Evolutionary conservation across 2,329 filamentous ascomycete genomes (phyloP).

Genomic region (Fusarium decemcellulare): DNA sequence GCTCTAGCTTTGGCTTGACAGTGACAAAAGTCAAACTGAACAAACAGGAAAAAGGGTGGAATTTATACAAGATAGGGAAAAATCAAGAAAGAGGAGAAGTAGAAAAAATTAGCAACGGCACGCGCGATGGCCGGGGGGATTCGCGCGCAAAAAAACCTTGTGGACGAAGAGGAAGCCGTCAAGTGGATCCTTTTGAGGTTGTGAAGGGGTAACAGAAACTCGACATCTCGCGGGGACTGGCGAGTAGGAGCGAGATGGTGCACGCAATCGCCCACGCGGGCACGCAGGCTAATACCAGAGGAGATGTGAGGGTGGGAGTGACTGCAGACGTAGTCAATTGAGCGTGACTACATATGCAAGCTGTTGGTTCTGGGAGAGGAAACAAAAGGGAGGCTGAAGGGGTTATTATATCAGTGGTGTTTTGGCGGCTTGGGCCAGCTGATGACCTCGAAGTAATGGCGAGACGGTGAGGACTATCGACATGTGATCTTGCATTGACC

Average conservation of each 20-base stretch:
- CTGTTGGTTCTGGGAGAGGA: not conserved
- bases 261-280: conserved; percentile 31
- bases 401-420: conserved; percentile 16
- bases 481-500: conserved; percentile 10
- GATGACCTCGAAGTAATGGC: not conserved
- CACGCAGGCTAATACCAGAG: conserved; percentile 14
- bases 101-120: conserved; percentile 31
- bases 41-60: not conserved
- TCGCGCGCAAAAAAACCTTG: conserved; percentile 42
- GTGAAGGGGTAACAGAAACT: conserved; percentile 52
- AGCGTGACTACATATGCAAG: not conserved
- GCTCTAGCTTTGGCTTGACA: not conserved
- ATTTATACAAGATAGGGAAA: conserved; percentile 5
- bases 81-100: conserved; percentile 10
- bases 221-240: conserved; percentile 42
- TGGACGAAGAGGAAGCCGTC: conserved; percentile 41
- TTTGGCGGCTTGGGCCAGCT: conserved; percentile 14
- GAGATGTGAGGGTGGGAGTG: conserved; percentile 14
- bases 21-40: not conserved
- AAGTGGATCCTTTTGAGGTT: conserved; percentile 49
- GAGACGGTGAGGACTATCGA: conserved; percentile 9
- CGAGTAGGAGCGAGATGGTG: conserved; percentile 41
- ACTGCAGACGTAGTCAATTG: not conserved
- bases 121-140: conserved; percentile 27
- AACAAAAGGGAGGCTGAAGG: not conserved